phyloP scores from a whole-genome alignment of 306 rosid genomes.

The Citrullus mucosospermus region DNA sequence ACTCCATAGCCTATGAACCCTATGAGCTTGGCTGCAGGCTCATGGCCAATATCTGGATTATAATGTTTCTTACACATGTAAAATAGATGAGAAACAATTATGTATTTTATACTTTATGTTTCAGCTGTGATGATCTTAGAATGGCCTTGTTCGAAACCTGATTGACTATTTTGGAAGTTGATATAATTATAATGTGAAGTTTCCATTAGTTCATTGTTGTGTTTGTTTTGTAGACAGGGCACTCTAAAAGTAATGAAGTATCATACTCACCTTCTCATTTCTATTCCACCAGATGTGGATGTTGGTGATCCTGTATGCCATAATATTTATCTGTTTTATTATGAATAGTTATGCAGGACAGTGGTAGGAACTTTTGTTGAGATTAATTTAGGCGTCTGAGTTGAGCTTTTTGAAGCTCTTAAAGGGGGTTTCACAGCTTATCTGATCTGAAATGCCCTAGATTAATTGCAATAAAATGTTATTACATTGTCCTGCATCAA shows the following conservation, averaged over 20 bases:
- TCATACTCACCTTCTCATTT: slow-evolving; percentile 66
- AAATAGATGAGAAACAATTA: not conserved
- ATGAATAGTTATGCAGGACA: not conserved
- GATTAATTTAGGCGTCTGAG: not conserved
- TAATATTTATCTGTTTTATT: not conserved
- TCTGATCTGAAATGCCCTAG: not conserved
- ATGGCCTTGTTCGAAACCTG: not conserved
- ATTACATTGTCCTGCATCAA: not conserved
- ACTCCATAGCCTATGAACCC: not conserved
- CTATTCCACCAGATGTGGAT: slow-evolving; percentile 48
- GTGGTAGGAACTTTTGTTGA: not conserved
- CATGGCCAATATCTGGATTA: not conserved
- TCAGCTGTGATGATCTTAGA: not conserved
- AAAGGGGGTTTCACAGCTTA: not conserved
- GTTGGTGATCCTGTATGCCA: slow-evolving; percentile 66
- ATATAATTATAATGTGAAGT: not conserved
- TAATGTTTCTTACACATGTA: not conserved
- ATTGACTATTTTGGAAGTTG: not conserved
- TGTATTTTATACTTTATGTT: not conserved
- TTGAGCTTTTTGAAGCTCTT: not conserved
- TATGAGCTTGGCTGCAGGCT: not conserved
- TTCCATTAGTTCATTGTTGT: not conserved
- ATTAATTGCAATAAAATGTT: not conserved
- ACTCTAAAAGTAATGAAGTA: slow-evolving; percentile 34
- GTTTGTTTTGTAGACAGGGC: slow-evolving; percentile 26